Base-by-base conservation (phyloP, 331 rosid genomes). In the Acacia pycnantha region DNA sequence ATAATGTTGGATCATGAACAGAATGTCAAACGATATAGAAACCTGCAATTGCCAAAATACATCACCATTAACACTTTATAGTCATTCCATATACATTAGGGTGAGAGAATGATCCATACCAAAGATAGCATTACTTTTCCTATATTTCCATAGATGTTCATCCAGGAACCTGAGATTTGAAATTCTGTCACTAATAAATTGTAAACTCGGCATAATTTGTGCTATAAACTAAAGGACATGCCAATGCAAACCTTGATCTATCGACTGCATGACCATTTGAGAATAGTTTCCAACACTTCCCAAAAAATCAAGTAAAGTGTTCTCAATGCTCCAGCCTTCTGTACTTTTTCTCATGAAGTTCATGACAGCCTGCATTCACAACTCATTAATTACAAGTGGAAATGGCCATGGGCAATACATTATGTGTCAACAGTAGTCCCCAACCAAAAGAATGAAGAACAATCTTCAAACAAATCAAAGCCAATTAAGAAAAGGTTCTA, bases 1-100 rank as follows among this genome's bases (percentile, higher is more conserved):
- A 84, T 82, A 95, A 81, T 89, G 98, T 89, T 95, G 98, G 80
- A 80, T 68, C 81, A 95, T 88, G 89, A 95, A 95, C 43, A 93
- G 85, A 64, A 93, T 82, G 77, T 95, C 96, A 82, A 90, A 93
- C 85, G 87, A 90, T 31, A 95, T 47, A 64, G 91, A 87, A 69
- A 89, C 86, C 97, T 93, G 89, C 83, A 85, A 67, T 29, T 11
- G 76, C 78, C 66, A 59, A 59, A 59, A 81, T 53, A 59, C 59
- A 31, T 54, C 33, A 46, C 11, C 35, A n/a, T 12, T 33, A 56
- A 7, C 22, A 48, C 1, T 15, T 72, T 21, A 29, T 80, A 11
- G 46, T 21, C 40, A 79, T 15, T 21, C 33, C 62, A 7, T 40
- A 27, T 1, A 54, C 22, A 5, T 74, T 47, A 21, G 22, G n/a